Evolutionary conservation across 1,284 basidiomycete genomes (phyloP).

Genomic region (Termitomyces sp.): DNA sequence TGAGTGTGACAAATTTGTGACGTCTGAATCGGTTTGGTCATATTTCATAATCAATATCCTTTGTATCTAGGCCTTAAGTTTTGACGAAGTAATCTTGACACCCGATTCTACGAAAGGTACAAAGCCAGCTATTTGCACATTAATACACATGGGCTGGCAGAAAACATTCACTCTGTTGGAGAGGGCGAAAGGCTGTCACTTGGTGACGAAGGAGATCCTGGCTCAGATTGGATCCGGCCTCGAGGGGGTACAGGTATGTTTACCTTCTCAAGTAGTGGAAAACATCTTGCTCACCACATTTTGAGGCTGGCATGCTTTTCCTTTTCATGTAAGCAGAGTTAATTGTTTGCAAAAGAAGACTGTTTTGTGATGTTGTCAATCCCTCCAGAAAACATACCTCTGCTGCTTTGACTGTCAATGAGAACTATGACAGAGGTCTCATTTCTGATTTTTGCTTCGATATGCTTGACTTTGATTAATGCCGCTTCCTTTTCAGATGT

Average conservation of each 20-base stretch:
- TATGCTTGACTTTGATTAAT: neutral
- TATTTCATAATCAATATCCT: no score
- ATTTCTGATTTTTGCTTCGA: neutral
- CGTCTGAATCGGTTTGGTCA: neutral
- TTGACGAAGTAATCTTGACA: neutral
- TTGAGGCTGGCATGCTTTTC: constrained; percentile 67
- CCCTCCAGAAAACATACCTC: constrained; percentile 79
- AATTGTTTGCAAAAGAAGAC: neutral
- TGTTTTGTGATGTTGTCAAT: neutral
- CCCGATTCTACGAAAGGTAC: neutral
- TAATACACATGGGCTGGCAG: constrained; percentile 82
- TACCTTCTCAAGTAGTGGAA: neutral
- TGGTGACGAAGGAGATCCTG: constrained; percentile 81
- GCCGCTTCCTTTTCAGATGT: constrained; percentile 41
- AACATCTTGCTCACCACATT: neutral
- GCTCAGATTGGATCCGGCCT: constrained; percentile 72
- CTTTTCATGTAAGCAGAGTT: constrained; percentile 59
- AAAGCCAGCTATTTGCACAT: neutral
- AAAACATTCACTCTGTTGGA: constrained; percentile 71
- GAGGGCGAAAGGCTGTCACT: constrained; percentile 71
- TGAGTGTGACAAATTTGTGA: no score
- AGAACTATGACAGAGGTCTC: constrained; percentile 73
- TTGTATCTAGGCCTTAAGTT: no score
- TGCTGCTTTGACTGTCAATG: constrained; percentile 84
- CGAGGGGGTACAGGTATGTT: constrained; percentile 58